Percentiles rank a stretch among this genome's conserved stretches.
These are phyloP conservation scores for Leishmania tarentolae DNA, from an alignment of 208 protist genomes.

Conservation along the genomic window DNA sequence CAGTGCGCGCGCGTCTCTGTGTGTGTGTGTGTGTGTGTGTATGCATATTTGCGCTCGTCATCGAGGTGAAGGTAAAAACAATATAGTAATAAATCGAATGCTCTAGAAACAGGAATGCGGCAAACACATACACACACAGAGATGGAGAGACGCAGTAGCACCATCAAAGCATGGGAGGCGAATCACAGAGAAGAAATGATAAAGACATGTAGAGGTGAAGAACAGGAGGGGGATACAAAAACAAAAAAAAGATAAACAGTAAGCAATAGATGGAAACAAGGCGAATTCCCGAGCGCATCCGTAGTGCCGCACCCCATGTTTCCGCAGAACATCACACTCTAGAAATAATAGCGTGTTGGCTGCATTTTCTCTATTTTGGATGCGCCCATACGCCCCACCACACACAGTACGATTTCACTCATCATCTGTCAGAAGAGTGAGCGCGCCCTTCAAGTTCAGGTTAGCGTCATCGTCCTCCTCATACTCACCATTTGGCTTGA, in stretches of 20 bases:
- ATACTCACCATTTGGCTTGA: constrained; percentile 75
- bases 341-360: neutral
- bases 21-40: neutral
- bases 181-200: neutral
- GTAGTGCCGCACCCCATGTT: neutral
- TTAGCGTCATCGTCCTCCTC: constrained; percentile 70
- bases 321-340: neutral
- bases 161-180: neutral
- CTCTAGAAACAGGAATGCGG: neutral
- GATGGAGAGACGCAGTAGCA: neutral
- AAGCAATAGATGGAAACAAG: neutral
- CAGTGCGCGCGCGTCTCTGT: neutral
- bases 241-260: neutral
- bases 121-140: neutral
- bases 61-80: no score
- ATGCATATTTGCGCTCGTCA: no score
- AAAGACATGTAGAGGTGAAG: neutral
- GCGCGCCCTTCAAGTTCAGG: constrained; percentile 52
- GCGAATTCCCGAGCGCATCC: neutral
- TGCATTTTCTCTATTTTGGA: neutral
- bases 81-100: neutral
- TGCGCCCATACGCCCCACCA: neutral
- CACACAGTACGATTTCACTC: constrained; percentile 17
- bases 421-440: constrained; percentile 51
- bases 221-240: neutral